Evolutionary conservation across 352 stramenopile genomes (phyloP), one percentile per base, ranked within the genome.

Genomic region (Pythium vanterpoolii): DNA sequence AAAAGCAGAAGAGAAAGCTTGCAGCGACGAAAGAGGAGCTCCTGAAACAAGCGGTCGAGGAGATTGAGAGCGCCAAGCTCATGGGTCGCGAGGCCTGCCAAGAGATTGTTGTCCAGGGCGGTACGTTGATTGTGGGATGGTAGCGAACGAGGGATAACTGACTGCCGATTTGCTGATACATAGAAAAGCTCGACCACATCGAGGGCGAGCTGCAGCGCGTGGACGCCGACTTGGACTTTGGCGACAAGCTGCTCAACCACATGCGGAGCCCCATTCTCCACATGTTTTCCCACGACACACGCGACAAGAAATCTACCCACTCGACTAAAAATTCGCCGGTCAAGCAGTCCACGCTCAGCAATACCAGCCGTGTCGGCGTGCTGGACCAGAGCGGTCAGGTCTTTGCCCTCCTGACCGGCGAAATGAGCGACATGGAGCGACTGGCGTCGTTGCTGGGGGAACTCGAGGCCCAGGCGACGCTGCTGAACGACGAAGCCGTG

Each of bases 181-280:
- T 34, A 86, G 82, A 91, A 48, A 89, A 88, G 62, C 73, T 94
- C 44, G 79, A 90, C 59, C 62, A 77, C 21, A 73, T 91, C 19
- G 84, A 92, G 43, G 66, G 57, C 30, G 74, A 90, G 51, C 60
- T 92, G 28, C 61, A 71, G n/a, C 66, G 68, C 11, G 78, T 92
- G 14, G 64, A 86, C 30, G 65, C 58, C 28, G 78, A 94, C 43
- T 61, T 94, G 3, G 83, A 94, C 64, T 77, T 79, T 58, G 82
- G 74, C 24, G 83, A 94, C 55, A 88, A 90, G 56, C 54, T 94
- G 44, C 66, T 92, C 53, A 74, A 66, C 30, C 79, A 84, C 28
- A 78, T 94, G 61, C 83, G 87, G 63, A 76, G 51, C 19, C 83
- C 83, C 1, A 72, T 83, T n/a, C 63, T 90, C 46, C 80, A 92